Percentiles rank a stretch among this genome's conserved stretches.
These are phyloP conservation scores for Dendrobium huoshanense DNA, from an alignment of 106 monocot genomes.

Conservation along the genomic window DNA sequence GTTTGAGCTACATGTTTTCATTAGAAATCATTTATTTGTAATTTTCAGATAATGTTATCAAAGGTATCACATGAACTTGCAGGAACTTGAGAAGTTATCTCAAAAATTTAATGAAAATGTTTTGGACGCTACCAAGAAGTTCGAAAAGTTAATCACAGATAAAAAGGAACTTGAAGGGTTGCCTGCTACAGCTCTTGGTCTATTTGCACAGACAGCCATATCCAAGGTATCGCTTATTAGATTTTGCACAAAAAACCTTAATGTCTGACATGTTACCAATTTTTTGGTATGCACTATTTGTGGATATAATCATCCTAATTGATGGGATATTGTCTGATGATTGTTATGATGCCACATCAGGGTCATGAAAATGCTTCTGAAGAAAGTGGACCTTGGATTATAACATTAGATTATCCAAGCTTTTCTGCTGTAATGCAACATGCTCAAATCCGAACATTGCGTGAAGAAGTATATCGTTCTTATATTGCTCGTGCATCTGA, in stretches of 20 bases:
- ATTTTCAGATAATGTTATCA: background rate
- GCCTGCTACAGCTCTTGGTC: constrained; percentile 78
- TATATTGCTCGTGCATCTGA: constrained; percentile 71
- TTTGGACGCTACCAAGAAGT: constrained; percentile 91
- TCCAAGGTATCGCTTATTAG: constrained; percentile 53
- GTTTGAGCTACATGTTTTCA: background rate
- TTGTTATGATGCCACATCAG: constrained; percentile 20
- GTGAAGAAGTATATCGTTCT: constrained; percentile 94
- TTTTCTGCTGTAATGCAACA: constrained; percentile 91
- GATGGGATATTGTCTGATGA: background rate
- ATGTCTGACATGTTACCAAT: background rate
- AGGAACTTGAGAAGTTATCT: constrained; percentile 86
- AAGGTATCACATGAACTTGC: constrained; percentile 7
- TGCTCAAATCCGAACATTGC: constrained; percentile 67
- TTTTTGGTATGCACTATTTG: background rate
- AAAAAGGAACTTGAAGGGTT: constrained; percentile 87
- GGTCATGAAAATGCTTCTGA: constrained; percentile 96
- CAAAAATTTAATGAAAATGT: constrained; percentile 98
- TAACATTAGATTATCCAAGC: constrained; percentile 91
- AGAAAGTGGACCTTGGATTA: constrained; percentile 93
- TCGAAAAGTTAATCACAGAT: constrained; percentile 83
- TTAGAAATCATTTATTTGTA: background rate
- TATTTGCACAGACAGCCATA: constrained; percentile 81
- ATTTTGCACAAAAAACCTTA: background rate
- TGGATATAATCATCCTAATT: background rate